These are phyloP conservation scores for Teratosphaeria viscida DNA, from an alignment of 2,329 filamentous ascomycete species.

Conservation along the genomic window DNA sequence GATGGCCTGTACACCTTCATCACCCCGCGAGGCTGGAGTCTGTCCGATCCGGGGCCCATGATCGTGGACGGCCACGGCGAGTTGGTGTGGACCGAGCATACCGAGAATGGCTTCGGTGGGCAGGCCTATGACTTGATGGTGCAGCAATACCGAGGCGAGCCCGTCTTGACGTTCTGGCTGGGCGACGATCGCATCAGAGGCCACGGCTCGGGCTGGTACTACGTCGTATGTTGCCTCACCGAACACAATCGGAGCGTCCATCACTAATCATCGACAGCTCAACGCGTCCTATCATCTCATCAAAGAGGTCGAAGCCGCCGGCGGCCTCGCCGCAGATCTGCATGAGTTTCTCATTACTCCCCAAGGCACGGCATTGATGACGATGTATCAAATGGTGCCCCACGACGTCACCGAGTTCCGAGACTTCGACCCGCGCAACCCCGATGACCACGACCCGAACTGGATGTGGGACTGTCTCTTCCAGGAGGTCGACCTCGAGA, in stretches of 20 bases:
- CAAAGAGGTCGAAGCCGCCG: slow-evolving; percentile 30
- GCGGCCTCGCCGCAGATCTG: slow-evolving; percentile 28
- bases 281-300: slow-evolving; percentile 30
- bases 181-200: slow-evolving; percentile 28
- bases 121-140: slow-evolving; percentile 27
- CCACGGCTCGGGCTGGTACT: slow-evolving; percentile 24
- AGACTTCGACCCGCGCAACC: slow-evolving; percentile 10
- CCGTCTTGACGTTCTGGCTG: slow-evolving; percentile 30
- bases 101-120: slow-evolving; percentile 22
- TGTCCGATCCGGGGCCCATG: slow-evolving; percentile 23
- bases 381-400: slow-evolving; percentile 28
- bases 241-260: neutral
- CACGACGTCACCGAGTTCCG: slow-evolving; percentile 15
- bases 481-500: slow-evolving; percentile 38
- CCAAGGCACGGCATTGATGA: slow-evolving; percentile 33
- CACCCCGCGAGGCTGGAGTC: slow-evolving; percentile 22
- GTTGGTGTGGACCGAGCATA: slow-evolving; percentile 23
- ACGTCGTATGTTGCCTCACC: slow-evolving; percentile 18
- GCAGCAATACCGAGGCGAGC: slow-evolving; percentile 25
- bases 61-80: slow-evolving; percentile 22
- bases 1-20: slow-evolving; percentile 22
- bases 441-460: slow-evolving; percentile 9
- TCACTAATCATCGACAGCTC: slow-evolving; percentile 10
- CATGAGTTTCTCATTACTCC: slow-evolving; percentile 37
- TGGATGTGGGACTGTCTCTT: slow-evolving; percentile 34